These are phyloP conservation scores for Tricladium varicosporioides DNA, from an alignment of 2,329 filamentous ascomycete genomes.

Conservation along the genomic window DNA sequence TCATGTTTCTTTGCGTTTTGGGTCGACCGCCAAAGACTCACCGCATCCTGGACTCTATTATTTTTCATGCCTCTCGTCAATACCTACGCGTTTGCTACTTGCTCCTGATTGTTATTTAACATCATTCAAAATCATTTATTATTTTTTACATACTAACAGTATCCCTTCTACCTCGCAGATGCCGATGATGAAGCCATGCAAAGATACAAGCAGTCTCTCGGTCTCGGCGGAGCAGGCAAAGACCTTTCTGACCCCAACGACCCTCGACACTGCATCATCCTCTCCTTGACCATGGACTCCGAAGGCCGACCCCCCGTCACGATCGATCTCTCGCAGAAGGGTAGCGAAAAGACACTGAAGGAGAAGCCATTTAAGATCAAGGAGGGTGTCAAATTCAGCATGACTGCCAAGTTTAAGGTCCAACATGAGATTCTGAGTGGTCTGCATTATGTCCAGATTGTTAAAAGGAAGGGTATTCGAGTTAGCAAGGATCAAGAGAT, in stretches of 20 bases:
- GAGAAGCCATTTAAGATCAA: conserved; percentile 96
- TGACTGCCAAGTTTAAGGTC: conserved; percentile 92
- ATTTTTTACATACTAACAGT: conserved; percentile 9
- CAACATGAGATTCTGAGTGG: conserved; percentile 96
- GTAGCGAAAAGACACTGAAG: conserved; percentile 75
- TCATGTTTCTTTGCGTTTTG: too few species aligned
- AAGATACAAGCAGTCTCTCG: conserved; percentile 96
- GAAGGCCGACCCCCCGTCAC: conserved; percentile 80
- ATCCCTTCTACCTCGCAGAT: conserved; percentile 20
- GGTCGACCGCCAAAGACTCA: too few species aligned
- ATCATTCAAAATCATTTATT: too few species aligned
- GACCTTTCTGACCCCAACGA: conserved; percentile 76
- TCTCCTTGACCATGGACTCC: conserved; percentile 83
- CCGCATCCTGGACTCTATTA: too few species aligned
- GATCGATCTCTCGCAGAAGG: conserved; percentile 77
- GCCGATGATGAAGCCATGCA: conserved; percentile 85
- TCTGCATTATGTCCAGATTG: conserved; percentile 91
- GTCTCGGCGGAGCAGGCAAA: conserved; percentile 69
- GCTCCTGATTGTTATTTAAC: too few species aligned
- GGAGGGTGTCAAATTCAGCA: conserved; percentile 89
- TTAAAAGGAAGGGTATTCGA: conserved; percentile 84
- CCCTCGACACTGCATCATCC: conserved; percentile 88
- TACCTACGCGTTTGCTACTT: too few species aligned
- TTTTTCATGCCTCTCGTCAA: too few species aligned
- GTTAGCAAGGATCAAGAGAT: conserved; percentile 96